phyloP scores from a whole-genome alignment of 2,329 filamentous ascomycete species.

The Penicillium sp. region DNA sequence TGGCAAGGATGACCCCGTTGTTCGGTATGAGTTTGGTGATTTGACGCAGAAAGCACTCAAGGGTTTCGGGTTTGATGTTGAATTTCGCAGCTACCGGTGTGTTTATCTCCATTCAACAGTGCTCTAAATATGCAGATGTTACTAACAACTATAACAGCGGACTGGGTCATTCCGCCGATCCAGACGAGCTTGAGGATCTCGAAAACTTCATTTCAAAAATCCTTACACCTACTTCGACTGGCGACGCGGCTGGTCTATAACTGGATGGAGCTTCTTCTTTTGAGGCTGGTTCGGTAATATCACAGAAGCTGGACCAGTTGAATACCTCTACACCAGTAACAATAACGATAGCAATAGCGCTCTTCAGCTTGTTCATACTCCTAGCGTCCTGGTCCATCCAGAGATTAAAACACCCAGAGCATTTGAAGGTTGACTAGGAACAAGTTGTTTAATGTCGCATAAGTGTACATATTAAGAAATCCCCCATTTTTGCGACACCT shows the following conservation, averaged over 20 bases:
- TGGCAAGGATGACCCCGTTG: slow-evolving; percentile 71
- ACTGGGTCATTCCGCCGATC: slow-evolving; percentile 71
- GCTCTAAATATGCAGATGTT: not conserved
- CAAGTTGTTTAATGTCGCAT: too few species aligned
- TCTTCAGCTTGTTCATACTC: slow-evolving; percentile 3
- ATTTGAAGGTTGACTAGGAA: not conserved
- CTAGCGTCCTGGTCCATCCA: not conserved
- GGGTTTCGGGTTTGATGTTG: slow-evolving; percentile 66
- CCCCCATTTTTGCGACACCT: too few species aligned
- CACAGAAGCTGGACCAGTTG: not conserved
- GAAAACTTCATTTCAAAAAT: slow-evolving; percentile 59
- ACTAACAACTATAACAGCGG: slow-evolving; percentile 46
- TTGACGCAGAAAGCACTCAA: slow-evolving; percentile 62
- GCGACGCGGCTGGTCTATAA: slow-evolving; percentile 31
- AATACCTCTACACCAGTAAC: not conserved
- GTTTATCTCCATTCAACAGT: slow-evolving; percentile 26
- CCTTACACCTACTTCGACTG: slow-evolving; percentile 46
- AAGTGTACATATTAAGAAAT: too few species aligned
- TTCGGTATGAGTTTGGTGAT: slow-evolving; percentile 65
- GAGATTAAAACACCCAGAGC: not conserved
- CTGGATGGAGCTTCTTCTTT: slow-evolving; percentile 18
- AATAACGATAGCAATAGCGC: not conserved
- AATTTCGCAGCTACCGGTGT: slow-evolving; percentile 71
- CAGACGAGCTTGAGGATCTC: slow-evolving; percentile 76
- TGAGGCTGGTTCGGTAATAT: not conserved